Evolutionary conservation across 352 stramenopile genomes (phyloP), one percentile per base, ranked within the genome.

Genomic region (Phytophthora ramorum): DNA sequence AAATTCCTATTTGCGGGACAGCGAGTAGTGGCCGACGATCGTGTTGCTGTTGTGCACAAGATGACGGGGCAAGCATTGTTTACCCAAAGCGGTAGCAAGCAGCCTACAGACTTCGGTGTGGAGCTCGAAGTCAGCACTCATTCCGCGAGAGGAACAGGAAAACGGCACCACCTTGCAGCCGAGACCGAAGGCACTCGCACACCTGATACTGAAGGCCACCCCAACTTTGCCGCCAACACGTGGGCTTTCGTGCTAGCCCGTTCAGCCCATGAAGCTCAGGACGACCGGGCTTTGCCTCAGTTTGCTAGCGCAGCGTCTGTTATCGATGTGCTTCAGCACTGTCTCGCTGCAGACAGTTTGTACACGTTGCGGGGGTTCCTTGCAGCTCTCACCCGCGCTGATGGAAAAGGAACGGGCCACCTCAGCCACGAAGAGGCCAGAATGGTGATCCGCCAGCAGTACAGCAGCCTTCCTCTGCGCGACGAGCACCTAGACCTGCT

Each of bases 11-110:
- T 83, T 13, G 69, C 71, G 0, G 81, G 85, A 0, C 68, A 70
- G 5, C 73, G 69, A 12, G 75, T 96, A 2, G 24, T 46, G 6
- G 63, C 74, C 0, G 81, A 80, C 0, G 88, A 96, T 37, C 48
- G 53, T 2, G 61, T 95, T 48, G 76, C 85, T 4, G 50, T 96
- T 37, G 59, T 91, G 49, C 88, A 96, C 71, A 94, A 96, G 71
- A 96, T 96, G 88, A 94, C 88, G 0, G 85, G 86, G 19, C 76
- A 92, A 45, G 74, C 85, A 10, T 64, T 96, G 6, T 78, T 70
- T 13, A 64, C 73, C 1, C 74, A 91, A 22, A 58, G 66, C 34
- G 84, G 76, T 57, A 85, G 66, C 71, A 89, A 83, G 22, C 78
- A 91, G 52, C 81, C 83, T 16, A 95, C 86, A 0, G 83, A 96